phyloP scores from a whole-genome alignment of 176 grass and related monocot genomes.

The Alloteropsis semialata region DNA sequence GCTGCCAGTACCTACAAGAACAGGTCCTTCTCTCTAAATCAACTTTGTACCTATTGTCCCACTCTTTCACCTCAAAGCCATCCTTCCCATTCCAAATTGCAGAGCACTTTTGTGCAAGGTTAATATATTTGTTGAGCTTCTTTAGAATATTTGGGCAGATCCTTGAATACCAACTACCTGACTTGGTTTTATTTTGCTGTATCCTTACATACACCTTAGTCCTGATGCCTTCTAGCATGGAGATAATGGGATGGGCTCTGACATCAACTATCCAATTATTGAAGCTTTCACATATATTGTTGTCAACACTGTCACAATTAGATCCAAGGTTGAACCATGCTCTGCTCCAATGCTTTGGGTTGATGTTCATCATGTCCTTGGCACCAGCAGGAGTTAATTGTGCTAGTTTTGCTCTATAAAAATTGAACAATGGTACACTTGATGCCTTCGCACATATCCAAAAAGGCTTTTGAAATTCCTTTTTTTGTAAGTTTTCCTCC shows the following conservation, averaged over 20 bases:
- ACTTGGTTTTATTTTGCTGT: no score
- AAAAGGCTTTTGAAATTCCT: not conserved
- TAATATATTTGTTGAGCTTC: not conserved
- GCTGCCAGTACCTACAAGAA: not conserved
- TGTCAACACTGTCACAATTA: no score
- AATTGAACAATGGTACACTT: not conserved
- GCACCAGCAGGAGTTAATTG: not conserved
- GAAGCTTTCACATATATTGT: no score
- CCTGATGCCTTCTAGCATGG: no score
- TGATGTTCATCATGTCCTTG: not conserved
- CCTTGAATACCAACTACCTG: not conserved
- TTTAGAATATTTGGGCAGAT: not conserved
- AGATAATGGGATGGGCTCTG: no score
- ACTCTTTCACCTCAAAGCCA: not conserved
- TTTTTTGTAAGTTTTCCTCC: not conserved
- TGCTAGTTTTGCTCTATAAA: not conserved
- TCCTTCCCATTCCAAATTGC: not conserved
- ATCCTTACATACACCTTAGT: no score
- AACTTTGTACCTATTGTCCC: not conserved
- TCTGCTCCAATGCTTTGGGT: not conserved
- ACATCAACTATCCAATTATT: no score
- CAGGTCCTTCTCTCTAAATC: not conserved
- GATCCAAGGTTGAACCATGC: no score
- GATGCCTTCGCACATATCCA: not conserved
- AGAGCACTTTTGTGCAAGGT: not conserved